A percentile compares a stretch with the other conserved stretches of the same genome.
These are phyloP conservation scores for Priceomyces melissophilus DNA, from an alignment of 805 yeast species.

Conservation along the genomic window DNA sequence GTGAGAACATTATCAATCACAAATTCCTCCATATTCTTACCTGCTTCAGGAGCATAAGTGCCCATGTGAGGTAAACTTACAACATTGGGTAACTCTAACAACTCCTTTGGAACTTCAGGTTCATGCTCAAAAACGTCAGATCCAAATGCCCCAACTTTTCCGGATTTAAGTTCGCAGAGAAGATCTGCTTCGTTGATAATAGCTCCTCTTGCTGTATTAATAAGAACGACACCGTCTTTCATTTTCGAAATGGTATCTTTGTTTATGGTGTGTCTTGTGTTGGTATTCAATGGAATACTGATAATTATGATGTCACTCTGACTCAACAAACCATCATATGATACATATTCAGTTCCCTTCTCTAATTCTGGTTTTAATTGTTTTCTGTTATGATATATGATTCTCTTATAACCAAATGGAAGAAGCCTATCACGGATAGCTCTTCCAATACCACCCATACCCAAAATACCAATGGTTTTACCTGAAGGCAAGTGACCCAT, in stretches of 20 bases:
- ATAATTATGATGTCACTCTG: slow-evolving; percentile 69
- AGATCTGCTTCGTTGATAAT: slow-evolving; percentile 66
- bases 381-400: slow-evolving; percentile 69
- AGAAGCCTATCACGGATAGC: slow-evolving; percentile 66
- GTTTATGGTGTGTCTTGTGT: slow-evolving; percentile 69
- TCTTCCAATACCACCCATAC: slow-evolving; percentile 89
- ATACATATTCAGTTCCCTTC: slow-evolving; percentile 64
- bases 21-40: slow-evolving; percentile 74
- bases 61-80: slow-evolving; percentile 88
- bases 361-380: slow-evolving; percentile 60
- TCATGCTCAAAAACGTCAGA: slow-evolving; percentile 75
- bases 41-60: slow-evolving; percentile 72
- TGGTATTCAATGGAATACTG: slow-evolving; percentile 70
- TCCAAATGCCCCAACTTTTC: slow-evolving; percentile 67
- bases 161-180: slow-evolving; percentile 52
- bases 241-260: slow-evolving; percentile 57
- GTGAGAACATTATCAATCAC: slow-evolving; percentile 64
- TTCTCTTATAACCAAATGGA: slow-evolving; percentile 74
- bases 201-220: slow-evolving; percentile 87
- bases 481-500: slow-evolving; percentile 76
- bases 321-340: slow-evolving; percentile 63
- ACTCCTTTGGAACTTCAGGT: slow-evolving; percentile 65
- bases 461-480: slow-evolving; percentile 73
- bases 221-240: slow-evolving; percentile 72
- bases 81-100: slow-evolving; percentile 62